A percentile compares a stretch with the other conserved stretches of the same genome.
Evolutionary conservation across 768 basidiomycete species (phyloP).

Genomic region (Tricholoma saponaceum): DNA sequence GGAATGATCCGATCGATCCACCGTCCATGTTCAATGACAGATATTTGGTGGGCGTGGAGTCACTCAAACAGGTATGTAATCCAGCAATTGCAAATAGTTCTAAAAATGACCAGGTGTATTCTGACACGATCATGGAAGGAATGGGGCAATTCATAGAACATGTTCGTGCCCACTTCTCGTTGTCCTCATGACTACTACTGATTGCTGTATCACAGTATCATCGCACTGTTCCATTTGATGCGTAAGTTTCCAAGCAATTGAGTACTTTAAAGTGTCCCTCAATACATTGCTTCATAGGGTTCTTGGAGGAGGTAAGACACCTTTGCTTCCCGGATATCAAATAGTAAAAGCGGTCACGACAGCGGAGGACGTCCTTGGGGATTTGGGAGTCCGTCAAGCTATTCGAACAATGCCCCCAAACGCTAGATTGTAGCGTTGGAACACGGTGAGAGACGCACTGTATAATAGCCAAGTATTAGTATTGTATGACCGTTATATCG

Average conservation of each 20-base stretch:
- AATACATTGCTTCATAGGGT: conserved; percentile 28
- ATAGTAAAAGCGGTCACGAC: conserved; percentile 7
- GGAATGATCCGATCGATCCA: background rate
- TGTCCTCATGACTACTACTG: conserved; percentile 16
- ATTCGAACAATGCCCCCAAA: conserved; percentile 73
- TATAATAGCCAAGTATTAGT: background rate
- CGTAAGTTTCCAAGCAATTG: conserved; percentile 29
- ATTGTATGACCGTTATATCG: conserved; percentile 3
- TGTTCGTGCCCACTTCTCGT: conserved; percentile 22
- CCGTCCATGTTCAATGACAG: conserved; percentile 18
- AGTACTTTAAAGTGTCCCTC: background rate
- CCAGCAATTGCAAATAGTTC: background rate
- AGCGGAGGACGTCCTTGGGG: conserved; percentile 78
- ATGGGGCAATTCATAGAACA: conserved; percentile 73
- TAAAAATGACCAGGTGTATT: background rate
- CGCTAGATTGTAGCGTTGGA: conserved; percentile 43
- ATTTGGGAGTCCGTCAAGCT: conserved; percentile 80
- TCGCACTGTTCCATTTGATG: conserved; percentile 62
- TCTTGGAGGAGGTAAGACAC: conserved; percentile 56
- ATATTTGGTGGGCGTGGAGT: conserved; percentile 88
- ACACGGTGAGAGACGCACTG: background rate
- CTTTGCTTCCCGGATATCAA: background rate
- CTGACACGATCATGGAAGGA: conserved; percentile 23
- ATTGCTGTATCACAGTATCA: conserved; percentile 42
- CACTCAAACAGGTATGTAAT: conserved; percentile 66